Conservation (phyloP, 768 basidiomycete genomes). For the Suillus sp. region DNA sequence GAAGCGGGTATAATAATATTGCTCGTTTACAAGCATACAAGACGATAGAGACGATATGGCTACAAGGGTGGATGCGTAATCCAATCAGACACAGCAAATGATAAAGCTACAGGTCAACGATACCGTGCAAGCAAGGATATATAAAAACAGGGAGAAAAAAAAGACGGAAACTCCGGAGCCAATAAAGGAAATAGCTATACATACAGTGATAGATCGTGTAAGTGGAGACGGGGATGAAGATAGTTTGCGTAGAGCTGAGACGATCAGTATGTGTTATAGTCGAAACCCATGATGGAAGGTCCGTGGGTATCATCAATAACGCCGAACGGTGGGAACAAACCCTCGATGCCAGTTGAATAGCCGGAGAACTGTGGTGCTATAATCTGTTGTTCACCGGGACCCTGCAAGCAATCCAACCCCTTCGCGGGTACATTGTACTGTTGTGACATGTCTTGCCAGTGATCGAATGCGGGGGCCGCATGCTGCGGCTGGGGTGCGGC, state of each 20-base stretch:
- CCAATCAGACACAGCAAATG: background rate
- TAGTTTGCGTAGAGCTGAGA: background rate
- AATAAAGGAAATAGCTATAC: constrained; percentile 12
- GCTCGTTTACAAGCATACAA: background rate
- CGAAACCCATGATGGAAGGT: constrained; percentile 7
- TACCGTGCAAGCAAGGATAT: constrained; percentile 6
- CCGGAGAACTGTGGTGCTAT: constrained; percentile 3
- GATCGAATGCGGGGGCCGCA: constrained; percentile 16
- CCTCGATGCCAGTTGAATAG: constrained; percentile 12
- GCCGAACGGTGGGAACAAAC: constrained; percentile 5
- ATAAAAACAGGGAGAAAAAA: constrained; percentile 4
- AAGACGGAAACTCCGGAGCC: background rate
- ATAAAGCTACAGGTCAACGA: constrained; percentile 8
- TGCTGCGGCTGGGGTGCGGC: constrained; percentile 32
- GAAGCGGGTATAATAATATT: constrained; percentile 2
- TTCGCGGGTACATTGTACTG: background rate
- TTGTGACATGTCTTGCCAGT: constrained; percentile 23
- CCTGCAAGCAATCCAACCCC: background rate
- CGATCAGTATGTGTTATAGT: constrained; percentile 2
- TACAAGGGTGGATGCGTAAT: background rate
- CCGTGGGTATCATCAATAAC: constrained; percentile 7
- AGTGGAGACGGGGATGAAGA: background rate
- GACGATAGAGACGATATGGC: background rate
- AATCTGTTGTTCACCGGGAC: background rate
- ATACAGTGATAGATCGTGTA: constrained; percentile 7